phyloP scores from a whole-genome alignment of 1,284 basidiomycete species.

The Psilocybe mexicana region DNA sequence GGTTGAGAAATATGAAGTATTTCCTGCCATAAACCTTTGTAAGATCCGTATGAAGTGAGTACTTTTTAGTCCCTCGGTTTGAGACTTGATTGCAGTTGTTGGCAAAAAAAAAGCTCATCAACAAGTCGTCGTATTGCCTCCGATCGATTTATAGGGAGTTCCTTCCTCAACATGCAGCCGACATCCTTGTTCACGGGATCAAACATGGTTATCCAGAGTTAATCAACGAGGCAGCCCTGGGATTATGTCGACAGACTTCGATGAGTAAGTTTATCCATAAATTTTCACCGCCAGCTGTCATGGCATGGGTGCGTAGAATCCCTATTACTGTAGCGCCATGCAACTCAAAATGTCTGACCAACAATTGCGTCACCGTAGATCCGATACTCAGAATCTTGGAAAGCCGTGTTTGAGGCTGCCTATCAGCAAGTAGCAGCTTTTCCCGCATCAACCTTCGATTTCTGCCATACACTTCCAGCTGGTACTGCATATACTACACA shows the following conservation, averaged over 20 bases:
- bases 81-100: no score
- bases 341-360: no score
- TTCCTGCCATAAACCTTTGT: constrained; percentile 4
- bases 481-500: no score
- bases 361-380: not conserved
- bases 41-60: not conserved
- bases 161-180: not conserved
- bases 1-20: constrained; percentile 7
- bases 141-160: not conserved
- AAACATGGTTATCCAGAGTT: constrained; percentile 13
- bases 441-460: no score
- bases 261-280: not conserved
- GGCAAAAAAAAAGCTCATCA: no score
- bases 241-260: not conserved
- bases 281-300: not conserved
- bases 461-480: no score
- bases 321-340: not conserved
- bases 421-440: not conserved
- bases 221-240: not conserved
- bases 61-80: no score
- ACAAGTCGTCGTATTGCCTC: no score
- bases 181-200: constrained; percentile 1
- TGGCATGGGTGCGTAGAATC: not conserved
- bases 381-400: not conserved
- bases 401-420: not conserved